A percentile compares a stretch with the other conserved stretches of the same genome.
Conservation (phyloP, 1,139 yeast species). For the Magnusiomyces tetraspermus region DNA sequence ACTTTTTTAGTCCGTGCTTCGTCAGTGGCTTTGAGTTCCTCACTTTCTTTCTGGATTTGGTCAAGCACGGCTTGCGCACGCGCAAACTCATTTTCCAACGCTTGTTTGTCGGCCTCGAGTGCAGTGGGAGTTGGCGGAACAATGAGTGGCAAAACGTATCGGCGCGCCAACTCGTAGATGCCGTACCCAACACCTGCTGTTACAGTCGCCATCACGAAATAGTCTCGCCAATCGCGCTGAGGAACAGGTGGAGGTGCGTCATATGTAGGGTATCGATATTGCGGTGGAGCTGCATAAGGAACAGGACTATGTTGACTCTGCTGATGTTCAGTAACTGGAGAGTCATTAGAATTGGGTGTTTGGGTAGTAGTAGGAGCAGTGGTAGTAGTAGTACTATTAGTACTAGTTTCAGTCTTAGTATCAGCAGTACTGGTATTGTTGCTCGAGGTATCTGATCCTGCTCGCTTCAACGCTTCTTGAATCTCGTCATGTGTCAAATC, state of each 20-base stretch:
- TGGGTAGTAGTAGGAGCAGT: conserved; percentile 12
- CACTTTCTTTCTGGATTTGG: conserved; percentile 63
- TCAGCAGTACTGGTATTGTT: no score
- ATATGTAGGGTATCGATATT: conserved; percentile 28
- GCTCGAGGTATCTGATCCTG: conserved; percentile 33
- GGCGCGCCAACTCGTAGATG: conserved; percentile 64
- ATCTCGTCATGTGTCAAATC: conserved; percentile 75
- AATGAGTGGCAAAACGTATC: conserved; percentile 71
- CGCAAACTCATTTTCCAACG: conserved; percentile 70
- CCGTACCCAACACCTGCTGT: conserved; percentile 89
- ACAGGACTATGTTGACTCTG: no score
- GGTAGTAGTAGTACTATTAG: conserved; percentile 13
- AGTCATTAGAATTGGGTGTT: no score
- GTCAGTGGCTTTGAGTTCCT: conserved; percentile 46
- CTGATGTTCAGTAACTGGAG: no score
- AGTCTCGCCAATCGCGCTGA: conserved; percentile 90
- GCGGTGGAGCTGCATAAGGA: conserved; percentile 6
- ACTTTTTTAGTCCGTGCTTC: conserved; percentile 10
- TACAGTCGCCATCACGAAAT: conserved; percentile 96
- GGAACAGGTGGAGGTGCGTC: conserved; percentile 70
- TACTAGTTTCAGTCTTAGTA: no score
- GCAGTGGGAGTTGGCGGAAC: conserved; percentile 76
- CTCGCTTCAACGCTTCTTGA: conserved; percentile 64
- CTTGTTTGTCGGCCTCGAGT: conserved; percentile 73
- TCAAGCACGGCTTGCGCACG: conserved; percentile 70